phyloP scores from a whole-genome alignment of 192 early-diverging fungal species.

The Coemansia sp. region DNA sequence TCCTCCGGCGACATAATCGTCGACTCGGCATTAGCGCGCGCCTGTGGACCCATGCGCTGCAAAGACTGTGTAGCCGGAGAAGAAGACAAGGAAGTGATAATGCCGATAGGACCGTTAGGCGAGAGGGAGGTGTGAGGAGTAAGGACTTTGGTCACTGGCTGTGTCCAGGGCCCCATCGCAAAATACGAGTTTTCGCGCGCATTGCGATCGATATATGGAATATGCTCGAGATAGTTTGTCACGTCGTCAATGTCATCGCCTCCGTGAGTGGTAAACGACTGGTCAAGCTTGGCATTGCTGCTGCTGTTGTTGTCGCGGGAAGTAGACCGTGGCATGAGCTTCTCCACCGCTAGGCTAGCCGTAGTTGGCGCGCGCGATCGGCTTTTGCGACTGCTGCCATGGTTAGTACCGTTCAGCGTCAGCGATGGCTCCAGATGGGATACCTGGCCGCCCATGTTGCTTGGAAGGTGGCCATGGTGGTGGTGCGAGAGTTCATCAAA shows the following conservation, averaged over 20 bases:
- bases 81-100: neutral
- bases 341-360: slow-evolving; percentile 51
- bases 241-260: neutral
- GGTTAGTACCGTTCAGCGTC: slow-evolving; percentile 18
- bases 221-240: slow-evolving; percentile 29
- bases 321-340: slow-evolving; percentile 12
- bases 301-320: too few species aligned
- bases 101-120: slow-evolving; percentile 2
- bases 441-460: slow-evolving; percentile 15
- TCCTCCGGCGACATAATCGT: neutral
- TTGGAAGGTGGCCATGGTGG: slow-evolving; percentile 6
- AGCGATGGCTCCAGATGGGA: slow-evolving; percentile 14
- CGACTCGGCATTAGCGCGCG: neutral
- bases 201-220: slow-evolving; percentile 52
- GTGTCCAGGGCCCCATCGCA: slow-evolving; percentile 46
- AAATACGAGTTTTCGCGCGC: slow-evolving; percentile 49
- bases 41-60: neutral
- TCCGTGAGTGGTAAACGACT: neutral
- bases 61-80: neutral
- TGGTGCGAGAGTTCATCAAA: slow-evolving; percentile 25
- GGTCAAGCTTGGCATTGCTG: neutral
- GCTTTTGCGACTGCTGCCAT: slow-evolving; percentile 12
- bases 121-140: neutral
- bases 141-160: slow-evolving; percentile 25
- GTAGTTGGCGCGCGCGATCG: slow-evolving; percentile 48